phyloP scores from a whole-genome alignment of 306 rosid genomes.

The Senna siamea region DNA sequence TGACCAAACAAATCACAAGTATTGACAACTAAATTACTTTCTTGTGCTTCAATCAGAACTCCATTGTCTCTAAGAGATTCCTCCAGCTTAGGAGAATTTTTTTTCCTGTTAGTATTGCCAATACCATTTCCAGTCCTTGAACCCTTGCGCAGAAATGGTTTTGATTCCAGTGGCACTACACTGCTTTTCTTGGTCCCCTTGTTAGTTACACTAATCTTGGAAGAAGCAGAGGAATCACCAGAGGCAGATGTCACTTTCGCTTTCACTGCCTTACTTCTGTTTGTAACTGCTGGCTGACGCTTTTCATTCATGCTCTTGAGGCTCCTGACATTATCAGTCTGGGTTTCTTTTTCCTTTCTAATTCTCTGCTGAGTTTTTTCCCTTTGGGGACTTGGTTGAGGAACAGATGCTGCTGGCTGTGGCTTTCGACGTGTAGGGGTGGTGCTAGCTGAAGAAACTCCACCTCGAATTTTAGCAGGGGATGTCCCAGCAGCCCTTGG shows the following conservation, averaged over 20 bases:
- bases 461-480: slow-evolving; percentile 61
- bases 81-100: slow-evolving; percentile 54
- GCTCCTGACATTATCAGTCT: slow-evolving; percentile 44
- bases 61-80: slow-evolving; percentile 52
- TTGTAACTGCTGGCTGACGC: slow-evolving; percentile 52
- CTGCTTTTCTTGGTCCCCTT: slow-evolving; percentile 89
- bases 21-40: slow-evolving; percentile 52
- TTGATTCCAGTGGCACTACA: slow-evolving; percentile 91
- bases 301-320: slow-evolving; percentile 63
- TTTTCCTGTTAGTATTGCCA: slow-evolving; percentile 61
- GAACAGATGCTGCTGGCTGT: slow-evolving; percentile 51
- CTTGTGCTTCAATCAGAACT: slow-evolving; percentile 55
- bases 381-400: slow-evolving; percentile 52
- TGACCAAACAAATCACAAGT: slow-evolving; percentile 59
- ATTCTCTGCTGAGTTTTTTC: slow-evolving; percentile 62
- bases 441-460: slow-evolving; percentile 57
- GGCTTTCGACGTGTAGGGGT: slow-evolving; percentile 65
- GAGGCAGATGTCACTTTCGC: slow-evolving; percentile 51
- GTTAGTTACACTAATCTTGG: slow-evolving; percentile 58
- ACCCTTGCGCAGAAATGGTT: slow-evolving; percentile 88
- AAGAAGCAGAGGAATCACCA: slow-evolving; percentile 59
- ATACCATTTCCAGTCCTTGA: slow-evolving; percentile 58
- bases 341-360: slow-evolving; percentile 67
- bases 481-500: slow-evolving; percentile 61
- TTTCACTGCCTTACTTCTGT: slow-evolving; percentile 60